A percentile compares a stretch with the other conserved stretches of the same genome.
Conservation (phyloP, 2,329 filamentous ascomycete genomes). For the Xylariomycetidae sp. region DNA sequence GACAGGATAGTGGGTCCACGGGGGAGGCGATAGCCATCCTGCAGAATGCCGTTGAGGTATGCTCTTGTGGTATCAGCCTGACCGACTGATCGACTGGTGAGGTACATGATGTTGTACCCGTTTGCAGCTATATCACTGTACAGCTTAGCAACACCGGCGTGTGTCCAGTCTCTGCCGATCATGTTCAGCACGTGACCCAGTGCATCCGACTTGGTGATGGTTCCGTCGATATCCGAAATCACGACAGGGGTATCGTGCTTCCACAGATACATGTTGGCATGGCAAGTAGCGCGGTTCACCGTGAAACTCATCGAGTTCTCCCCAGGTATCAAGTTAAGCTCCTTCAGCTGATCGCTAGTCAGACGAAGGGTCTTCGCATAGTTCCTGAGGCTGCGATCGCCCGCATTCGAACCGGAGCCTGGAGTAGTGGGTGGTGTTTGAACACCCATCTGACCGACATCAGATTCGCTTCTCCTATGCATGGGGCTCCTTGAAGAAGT, state of each 20-base stretch:
- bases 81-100: slow-evolving; percentile 89
- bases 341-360: slow-evolving; percentile 92
- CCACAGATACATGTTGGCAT: slow-evolving; percentile 92
- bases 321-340: slow-evolving; percentile 74
- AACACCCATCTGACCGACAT: slow-evolving; percentile 45
- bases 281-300: slow-evolving; percentile 89
- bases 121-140: slow-evolving; percentile 94
- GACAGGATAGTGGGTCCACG: slow-evolving; percentile 91
- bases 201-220: slow-evolving; percentile 96
- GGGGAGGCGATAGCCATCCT: slow-evolving; percentile 81
- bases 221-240: slow-evolving; percentile 97
- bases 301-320: slow-evolving; percentile 93
- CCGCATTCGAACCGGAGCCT: slow-evolving; percentile 50
- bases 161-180: slow-evolving; percentile 97
- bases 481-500: slow-evolving; percentile 37
- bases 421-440: slow-evolving; percentile 67
- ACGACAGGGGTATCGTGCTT: slow-evolving; percentile 86
- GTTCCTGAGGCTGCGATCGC: slow-evolving; percentile 72
- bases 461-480: slow-evolving; percentile 63
- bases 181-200: slow-evolving; percentile 92
- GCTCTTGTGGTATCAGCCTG: slow-evolving; percentile 86
- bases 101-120: slow-evolving; percentile 97
- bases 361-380: slow-evolving; percentile 95
- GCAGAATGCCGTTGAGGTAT: slow-evolving; percentile 82
- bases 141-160: slow-evolving; percentile 90